phyloP scores from a whole-genome alignment of 2,329 filamentous ascomycete species.

The Diaporthe batatas region DNA sequence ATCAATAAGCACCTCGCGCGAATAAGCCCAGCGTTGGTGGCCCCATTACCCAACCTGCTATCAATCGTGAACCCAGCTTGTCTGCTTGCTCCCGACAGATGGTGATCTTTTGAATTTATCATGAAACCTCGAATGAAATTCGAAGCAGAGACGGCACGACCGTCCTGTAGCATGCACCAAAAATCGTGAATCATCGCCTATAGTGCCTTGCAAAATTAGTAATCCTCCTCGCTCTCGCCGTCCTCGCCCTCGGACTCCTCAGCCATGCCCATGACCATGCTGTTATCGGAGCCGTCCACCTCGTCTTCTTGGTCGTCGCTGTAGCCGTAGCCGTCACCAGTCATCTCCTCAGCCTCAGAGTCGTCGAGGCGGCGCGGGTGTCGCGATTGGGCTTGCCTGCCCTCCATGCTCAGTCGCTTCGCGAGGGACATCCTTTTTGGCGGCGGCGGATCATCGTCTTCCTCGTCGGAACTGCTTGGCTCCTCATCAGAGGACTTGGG shows the following conservation, averaged over 20 bases:
- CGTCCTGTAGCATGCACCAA: neutral
- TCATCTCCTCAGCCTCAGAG: conserved; percentile 29
- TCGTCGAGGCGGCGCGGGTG: neutral
- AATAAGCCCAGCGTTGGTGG: neutral
- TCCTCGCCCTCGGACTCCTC: conserved; percentile 11
- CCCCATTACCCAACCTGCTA: neutral
- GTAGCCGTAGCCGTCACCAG: neutral
- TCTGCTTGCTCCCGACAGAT: neutral
- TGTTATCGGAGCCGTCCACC: neutral
- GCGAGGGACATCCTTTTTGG: conserved; percentile 38
- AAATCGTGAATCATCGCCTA: neutral
- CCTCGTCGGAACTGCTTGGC: neutral
- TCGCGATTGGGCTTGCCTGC: conserved; percentile 9
- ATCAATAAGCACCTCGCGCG: neutral
- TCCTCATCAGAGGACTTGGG: neutral
- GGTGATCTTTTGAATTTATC: neutral
- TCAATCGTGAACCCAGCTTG: too few relatives aligned
- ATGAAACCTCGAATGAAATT: neutral
- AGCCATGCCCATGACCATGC: conserved; percentile 12
- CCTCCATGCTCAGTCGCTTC: conserved; percentile 35
- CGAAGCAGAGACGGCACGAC: neutral
- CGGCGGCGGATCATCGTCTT: conserved; percentile 33
- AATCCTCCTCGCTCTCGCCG: conserved; percentile 17
- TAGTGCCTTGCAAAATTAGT: conserved; percentile 1
- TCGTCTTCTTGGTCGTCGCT: conserved; percentile 30